Conservation (phyloP, 441 rosid genomes). For the Mallotus japonicus region DNA sequence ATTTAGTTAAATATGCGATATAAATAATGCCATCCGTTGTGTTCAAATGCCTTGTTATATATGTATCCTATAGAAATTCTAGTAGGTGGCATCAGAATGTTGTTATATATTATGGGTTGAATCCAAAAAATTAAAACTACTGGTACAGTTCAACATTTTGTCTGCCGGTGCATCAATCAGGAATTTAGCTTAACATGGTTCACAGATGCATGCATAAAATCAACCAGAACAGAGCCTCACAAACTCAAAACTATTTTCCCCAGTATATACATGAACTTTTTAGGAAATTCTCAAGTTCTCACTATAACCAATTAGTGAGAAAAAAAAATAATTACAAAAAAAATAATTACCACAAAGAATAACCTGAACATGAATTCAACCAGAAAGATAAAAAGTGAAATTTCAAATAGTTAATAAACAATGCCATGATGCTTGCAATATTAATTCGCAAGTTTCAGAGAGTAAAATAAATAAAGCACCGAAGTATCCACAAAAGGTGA, state of each 20-base stretch:
- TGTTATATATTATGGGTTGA: background rate
- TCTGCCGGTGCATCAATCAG: background rate
- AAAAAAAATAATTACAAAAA: too few species aligned
- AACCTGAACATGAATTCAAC: too few species aligned
- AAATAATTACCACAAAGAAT: too few species aligned
- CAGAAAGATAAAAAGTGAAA: too few species aligned
- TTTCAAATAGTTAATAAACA: too few species aligned
- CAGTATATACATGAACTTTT: background rate
- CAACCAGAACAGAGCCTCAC: background rate
- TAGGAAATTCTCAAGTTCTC: background rate
- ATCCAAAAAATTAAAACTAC: background rate
- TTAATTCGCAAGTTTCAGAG: too few species aligned
- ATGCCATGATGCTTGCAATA: too few species aligned
- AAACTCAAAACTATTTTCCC: background rate
- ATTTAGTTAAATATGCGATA: background rate
- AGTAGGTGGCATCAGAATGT: background rate
- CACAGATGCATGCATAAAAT: background rate
- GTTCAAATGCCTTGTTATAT: background rate
- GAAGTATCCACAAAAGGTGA: too few species aligned
- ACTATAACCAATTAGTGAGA: background rate
- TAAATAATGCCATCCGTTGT: background rate
- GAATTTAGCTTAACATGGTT: background rate
- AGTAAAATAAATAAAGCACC: too few species aligned
- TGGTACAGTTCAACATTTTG: background rate
- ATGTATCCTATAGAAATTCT: too few species aligned